These are phyloP conservation scores for Irpex lacteus DNA, from an alignment of 1,284 basidiomycete genomes.

Conservation along the genomic window DNA sequence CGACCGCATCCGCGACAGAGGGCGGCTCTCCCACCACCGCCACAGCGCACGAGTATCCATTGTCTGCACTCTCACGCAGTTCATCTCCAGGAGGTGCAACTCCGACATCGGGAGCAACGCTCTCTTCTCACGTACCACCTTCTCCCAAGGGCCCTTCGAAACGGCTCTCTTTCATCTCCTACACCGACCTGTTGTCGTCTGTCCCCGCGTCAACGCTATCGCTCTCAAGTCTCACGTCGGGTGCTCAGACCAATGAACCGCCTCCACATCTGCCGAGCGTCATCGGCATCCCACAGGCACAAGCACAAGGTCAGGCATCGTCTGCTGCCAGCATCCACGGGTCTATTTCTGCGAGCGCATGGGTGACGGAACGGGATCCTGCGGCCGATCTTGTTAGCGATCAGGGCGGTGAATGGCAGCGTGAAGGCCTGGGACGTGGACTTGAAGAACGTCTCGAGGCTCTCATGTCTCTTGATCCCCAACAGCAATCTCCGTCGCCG, in stretches of 20 bases:
- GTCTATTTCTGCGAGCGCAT: constrained; percentile 9
- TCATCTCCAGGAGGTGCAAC: constrained; percentile 15
- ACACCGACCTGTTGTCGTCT: constrained; percentile 77
- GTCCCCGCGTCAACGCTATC: constrained; percentile 71
- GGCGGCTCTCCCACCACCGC: constrained; percentile 40
- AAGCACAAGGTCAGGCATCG: constrained; percentile 23
- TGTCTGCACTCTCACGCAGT: constrained; percentile 21
- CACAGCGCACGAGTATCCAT: constrained; percentile 35
- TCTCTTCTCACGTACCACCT: constrained; percentile 34
- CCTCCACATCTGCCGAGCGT: constrained; percentile 69
- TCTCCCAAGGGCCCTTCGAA: constrained; percentile 56
- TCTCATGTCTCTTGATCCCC: constrained; percentile 28
- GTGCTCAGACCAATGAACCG: constrained; percentile 45
- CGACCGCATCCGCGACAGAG: constrained; percentile 44
- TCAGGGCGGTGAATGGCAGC: constrained; percentile 77
- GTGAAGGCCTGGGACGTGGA: constrained; percentile 77
- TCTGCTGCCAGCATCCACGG: constrained; percentile 28
- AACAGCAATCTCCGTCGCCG: not conserved
- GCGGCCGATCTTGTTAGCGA: constrained; percentile 41
- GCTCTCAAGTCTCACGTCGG: constrained; percentile 68
- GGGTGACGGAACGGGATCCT: constrained; percentile 22
- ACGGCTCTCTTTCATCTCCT: constrained; percentile 82
- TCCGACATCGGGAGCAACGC: constrained; percentile 23
- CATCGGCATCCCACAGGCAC: constrained; percentile 37
- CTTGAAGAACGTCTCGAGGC: constrained; percentile 77